Base-by-base conservation (phyloP, 768 basidiomycete species). In the Suillus bovinus region DNA sequence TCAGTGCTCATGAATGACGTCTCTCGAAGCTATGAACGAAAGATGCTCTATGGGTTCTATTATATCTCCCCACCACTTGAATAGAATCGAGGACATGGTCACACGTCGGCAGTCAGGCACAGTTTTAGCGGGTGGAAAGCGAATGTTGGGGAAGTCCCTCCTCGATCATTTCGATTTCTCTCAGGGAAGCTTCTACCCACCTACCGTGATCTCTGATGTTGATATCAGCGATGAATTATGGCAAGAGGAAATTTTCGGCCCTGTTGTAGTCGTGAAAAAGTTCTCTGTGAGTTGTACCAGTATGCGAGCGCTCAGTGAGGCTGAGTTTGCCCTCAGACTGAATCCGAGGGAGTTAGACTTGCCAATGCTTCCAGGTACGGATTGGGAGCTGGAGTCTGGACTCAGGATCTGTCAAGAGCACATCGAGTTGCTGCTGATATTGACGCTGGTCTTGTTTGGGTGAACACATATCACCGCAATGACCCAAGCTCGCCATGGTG, bases 401-500 rank as follows among this genome's bases (percentile, higher is more conserved):
- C 91, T 5, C 77, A 80, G 33, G 79, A 92, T 72, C 70, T 94
- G 36, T 87, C 91, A 0, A 80, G 86, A 60, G 92, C 89, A 11
- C 91, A 94, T 70, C 86, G 89, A 4, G 83, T 93, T 3, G 83
- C 92, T 7, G 82, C 81, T 56, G 77, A 78, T 38, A 86, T 95
- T 39, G 81, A 94, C 66, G 79, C 88, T 20, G 93, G 93, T 5
- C 69, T 94, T 34, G 89, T 91, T 50, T 95, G 93, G 93, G 84
- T 94, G 41, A 94, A 95, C 70, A 93, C 90, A 0, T 91, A 94
- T 66, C 93, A 95, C 69, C 83, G 93, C 52, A 94, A 95, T 67
- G 92, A 94, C 70, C 93, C 93, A 9, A 90, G 89, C 65, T 93
- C 90, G 36, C 92, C 93, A 44, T 95, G 93, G 93, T 91, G 66